Evolutionary conservation across 768 basidiomycete genomes (phyloP).

Genomic region (Boletus huronensis): DNA sequence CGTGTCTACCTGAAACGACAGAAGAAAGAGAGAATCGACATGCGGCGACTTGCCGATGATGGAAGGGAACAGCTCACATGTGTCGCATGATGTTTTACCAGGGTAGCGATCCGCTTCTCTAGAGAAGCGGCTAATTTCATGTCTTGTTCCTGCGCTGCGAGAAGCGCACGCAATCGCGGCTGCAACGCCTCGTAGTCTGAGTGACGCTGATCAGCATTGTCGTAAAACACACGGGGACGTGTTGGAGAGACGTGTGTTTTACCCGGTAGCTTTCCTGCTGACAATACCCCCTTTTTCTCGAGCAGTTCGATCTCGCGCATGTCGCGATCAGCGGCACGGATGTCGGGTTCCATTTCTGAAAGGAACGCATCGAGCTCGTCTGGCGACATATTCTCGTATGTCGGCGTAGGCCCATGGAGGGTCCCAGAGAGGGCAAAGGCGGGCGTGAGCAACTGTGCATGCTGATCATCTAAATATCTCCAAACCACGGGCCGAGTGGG

Average conservation of each 20-base stretch:
- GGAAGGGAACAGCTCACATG: constrained; percentile 46
- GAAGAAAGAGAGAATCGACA: not conserved
- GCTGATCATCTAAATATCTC: constrained; percentile 58
- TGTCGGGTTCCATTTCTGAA: constrained; percentile 78
- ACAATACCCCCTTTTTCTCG: constrained; percentile 66
- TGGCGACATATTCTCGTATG: constrained; percentile 62
- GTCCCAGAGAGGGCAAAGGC: constrained; percentile 72
- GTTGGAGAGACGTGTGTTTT: constrained; percentile 2
- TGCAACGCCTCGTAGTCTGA: constrained; percentile 61
- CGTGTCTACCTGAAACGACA: constrained; percentile 57
- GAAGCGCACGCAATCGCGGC: constrained; percentile 61
- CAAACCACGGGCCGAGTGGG: not conserved
- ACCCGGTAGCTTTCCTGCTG: constrained; percentile 71
- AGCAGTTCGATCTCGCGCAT: constrained; percentile 73
- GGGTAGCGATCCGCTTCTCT: constrained; percentile 59
- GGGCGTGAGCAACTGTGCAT: constrained; percentile 71
- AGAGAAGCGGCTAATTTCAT: constrained; percentile 51
- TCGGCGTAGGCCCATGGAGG: constrained; percentile 43
- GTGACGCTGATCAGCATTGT: not conserved
- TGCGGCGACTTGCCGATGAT: not conserved
- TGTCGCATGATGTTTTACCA: constrained; percentile 68
- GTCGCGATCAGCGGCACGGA: constrained; percentile 78
- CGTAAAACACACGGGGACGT: not conserved
- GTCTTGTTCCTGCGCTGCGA: constrained; percentile 60
- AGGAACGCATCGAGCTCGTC: constrained; percentile 70